Base-by-base conservation (phyloP, 2,329 filamentous ascomycete genomes). In the Apiospora saccharicola region DNA sequence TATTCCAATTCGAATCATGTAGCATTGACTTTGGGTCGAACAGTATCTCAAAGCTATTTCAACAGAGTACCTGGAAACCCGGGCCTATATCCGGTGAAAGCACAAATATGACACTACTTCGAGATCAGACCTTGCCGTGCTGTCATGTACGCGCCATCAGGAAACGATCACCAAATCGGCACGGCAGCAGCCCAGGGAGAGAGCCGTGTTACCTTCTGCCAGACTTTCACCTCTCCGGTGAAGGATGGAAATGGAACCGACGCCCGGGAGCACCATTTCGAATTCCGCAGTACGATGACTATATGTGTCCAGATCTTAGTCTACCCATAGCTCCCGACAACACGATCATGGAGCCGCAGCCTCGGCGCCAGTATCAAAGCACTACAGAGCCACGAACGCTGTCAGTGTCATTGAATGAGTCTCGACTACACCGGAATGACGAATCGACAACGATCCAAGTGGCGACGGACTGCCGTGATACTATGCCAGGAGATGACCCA, bases 281-380 rank as follows among this genome's bases (percentile, higher is more conserved):
- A 67, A 79, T 80, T 49, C 76, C 76, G 34, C 78, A 80, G 69
- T 80, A 78, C 67, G 78, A 79, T 71, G 78, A 76, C 43, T 74
- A 72, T 61, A 26, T 80, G 13, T 78, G 76, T 71, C 78, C 76
- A 8, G 77, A 79, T 22, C 57, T 78, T 4, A 76, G 78, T 69
- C 73, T 80, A 19, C 78, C 77, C 24, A 70, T 73, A 22, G 77
- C 78, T 14, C 73, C 75, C 6, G 76, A 79, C 67, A 75, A 77
- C 68, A 76, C 76, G 37, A 74, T 80, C 30, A 68, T 68, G 16
- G 78, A 79, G 70, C 71, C 78, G 1, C 68, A 34, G 16, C 73
- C 76, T 0, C 67, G 24, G 13, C 69, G 44, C 14, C 26, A 26
- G 19, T 22, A 16, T 5, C 19, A 34, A 61, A 19, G 6, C 16